These are phyloP conservation scores for Hypericum androsaemum DNA, from an alignment of 345 rosid species.

Conservation along the genomic window DNA sequence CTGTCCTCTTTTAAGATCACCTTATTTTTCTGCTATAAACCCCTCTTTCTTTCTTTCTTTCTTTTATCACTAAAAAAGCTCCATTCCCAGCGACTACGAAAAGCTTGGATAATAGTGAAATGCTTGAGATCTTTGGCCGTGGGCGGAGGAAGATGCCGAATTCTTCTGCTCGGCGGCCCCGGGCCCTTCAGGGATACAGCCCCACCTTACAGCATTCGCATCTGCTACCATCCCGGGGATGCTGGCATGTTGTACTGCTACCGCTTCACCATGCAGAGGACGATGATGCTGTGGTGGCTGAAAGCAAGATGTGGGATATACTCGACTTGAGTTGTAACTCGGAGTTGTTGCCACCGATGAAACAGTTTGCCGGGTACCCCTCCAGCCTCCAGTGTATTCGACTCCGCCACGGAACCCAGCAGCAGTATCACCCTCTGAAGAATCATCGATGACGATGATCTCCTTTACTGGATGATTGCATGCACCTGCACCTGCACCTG, in stretches of 20 bases:
- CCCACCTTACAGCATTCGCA: constrained; percentile 32
- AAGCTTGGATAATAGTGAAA: constrained; percentile 34
- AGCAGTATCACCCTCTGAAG: constrained; percentile 25
- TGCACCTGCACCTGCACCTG: constrained; percentile 26
- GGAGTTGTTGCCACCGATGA: constrained; percentile 18
- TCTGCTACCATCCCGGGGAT: constrained; percentile 21
- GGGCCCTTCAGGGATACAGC: constrained; percentile 28
- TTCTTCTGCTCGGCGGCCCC: constrained; percentile 25
- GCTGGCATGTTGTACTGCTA: constrained; percentile 10
- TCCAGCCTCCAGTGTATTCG: constrained; percentile 16
- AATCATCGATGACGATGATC: constrained; percentile 45
- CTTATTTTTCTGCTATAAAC: too few relatives aligned
- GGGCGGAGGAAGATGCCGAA: constrained; percentile 26
- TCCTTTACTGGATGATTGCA: constrained; percentile 24
- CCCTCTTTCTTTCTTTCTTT: too few relatives aligned
- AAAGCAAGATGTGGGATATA: constrained; percentile 22
- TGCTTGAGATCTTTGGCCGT: constrained; percentile 24
- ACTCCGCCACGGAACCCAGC: constrained; percentile 8
- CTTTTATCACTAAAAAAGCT: too few relatives aligned
- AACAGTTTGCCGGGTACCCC: constrained; percentile 12
- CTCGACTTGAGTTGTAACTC: constrained; percentile 15
- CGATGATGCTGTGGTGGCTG: constrained; percentile 23
- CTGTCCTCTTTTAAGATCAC: too few relatives aligned
- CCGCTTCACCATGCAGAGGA: constrained; percentile 13
- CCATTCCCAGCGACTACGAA: constrained; percentile 13